These are phyloP conservation scores for Nakaseomyces uthaithaninus DNA, from an alignment of 1,139 yeast species.

Conservation along the genomic window DNA sequence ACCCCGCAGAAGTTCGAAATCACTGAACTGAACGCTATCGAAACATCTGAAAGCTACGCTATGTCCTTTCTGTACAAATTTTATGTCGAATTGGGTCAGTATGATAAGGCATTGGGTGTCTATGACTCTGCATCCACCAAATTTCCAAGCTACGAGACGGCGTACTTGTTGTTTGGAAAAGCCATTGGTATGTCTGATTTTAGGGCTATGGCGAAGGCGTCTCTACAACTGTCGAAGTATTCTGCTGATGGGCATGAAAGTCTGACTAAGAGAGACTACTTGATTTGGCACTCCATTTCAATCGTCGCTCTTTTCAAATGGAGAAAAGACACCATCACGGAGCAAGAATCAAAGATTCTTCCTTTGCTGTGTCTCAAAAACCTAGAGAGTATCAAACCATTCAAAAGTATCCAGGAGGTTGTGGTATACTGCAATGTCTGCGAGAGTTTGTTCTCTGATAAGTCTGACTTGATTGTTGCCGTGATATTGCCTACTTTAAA, in stretches of 20 bases:
- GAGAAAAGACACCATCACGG: constrained; percentile 15
- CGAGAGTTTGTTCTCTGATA: constrained; percentile 20
- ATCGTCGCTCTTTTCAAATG: constrained; percentile 22
- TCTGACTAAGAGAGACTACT: constrained; percentile 16
- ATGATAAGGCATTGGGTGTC: constrained; percentile 22
- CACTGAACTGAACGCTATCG: constrained; percentile 14
- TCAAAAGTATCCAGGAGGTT: constrained; percentile 25
- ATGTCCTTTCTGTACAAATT: constrained; percentile 23
- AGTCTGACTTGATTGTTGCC: constrained; percentile 21
- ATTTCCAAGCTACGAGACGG: constrained; percentile 23
- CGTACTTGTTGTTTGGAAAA: constrained; percentile 26
- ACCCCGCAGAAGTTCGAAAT: constrained; percentile 24
- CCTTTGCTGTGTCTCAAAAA: constrained; percentile 24
- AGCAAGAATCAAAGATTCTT: constrained; percentile 19
- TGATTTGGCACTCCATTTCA: constrained; percentile 29
- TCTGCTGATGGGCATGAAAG: constrained; percentile 7
- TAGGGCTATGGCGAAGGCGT: constrained; percentile 22
- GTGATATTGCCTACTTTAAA: constrained; percentile 21
- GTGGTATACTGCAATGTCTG: constrained; percentile 28
- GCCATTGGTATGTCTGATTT: constrained; percentile 23
- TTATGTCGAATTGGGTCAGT: constrained; percentile 22
- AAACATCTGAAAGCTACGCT: constrained; percentile 20
- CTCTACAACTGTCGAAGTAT: constrained; percentile 22
- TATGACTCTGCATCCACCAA: constrained; percentile 26
- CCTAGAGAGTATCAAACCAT: constrained; percentile 21